phyloP scores from a whole-genome alignment of 2,329 filamentous ascomycete species.

The Apiospora phragmitis region DNA sequence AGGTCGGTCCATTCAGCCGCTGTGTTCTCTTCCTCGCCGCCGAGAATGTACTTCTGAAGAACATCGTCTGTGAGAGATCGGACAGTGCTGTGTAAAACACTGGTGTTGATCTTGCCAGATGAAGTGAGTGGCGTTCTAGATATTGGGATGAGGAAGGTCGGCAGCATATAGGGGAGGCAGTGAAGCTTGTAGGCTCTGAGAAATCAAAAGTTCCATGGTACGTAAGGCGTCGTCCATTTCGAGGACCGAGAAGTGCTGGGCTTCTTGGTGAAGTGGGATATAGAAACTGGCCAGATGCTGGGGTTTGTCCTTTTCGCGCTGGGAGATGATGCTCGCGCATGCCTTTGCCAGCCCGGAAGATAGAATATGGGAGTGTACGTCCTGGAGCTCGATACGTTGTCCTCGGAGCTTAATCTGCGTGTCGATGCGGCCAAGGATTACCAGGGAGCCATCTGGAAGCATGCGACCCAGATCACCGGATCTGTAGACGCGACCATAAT shows the following conservation, averaged over 20 bases:
- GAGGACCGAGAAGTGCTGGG: constrained; percentile 36
- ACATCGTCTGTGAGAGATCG: constrained; percentile 42
- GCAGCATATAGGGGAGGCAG: constrained; percentile 79
- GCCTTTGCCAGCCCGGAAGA: constrained; percentile 53
- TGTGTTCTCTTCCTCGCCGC: constrained; percentile 29
- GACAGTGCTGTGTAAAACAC: constrained; percentile 51
- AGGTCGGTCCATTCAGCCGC: constrained; percentile 47
- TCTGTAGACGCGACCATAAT: constrained; percentile 73
- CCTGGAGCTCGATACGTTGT: constrained; percentile 75
- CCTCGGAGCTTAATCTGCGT: constrained; percentile 82
- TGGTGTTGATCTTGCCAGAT: constrained; percentile 73
- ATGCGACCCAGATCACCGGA: constrained; percentile 82
- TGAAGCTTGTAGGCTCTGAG: constrained; percentile 50
- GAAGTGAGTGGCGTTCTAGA: constrained; percentile 68
- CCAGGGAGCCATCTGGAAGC: constrained; percentile 72
- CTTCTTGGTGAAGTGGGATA: constrained; percentile 42
- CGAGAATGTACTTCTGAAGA: constrained; percentile 38
- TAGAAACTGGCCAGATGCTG: constrained; percentile 71
- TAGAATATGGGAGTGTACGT: constrained; percentile 67
- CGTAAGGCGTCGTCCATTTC: constrained; percentile 24
- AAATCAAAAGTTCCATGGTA: constrained; percentile 46
- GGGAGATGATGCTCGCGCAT: constrained; percentile 63
- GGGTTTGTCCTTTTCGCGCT: constrained; percentile 34
- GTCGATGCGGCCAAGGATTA: constrained; percentile 73
- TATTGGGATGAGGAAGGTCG: constrained; percentile 71